Percentiles rank a stretch among this genome's conserved stretches.
phyloP scores from a whole-genome alignment of 2,329 filamentous ascomycete genomes.

The Metarhizium rileyi region DNA sequence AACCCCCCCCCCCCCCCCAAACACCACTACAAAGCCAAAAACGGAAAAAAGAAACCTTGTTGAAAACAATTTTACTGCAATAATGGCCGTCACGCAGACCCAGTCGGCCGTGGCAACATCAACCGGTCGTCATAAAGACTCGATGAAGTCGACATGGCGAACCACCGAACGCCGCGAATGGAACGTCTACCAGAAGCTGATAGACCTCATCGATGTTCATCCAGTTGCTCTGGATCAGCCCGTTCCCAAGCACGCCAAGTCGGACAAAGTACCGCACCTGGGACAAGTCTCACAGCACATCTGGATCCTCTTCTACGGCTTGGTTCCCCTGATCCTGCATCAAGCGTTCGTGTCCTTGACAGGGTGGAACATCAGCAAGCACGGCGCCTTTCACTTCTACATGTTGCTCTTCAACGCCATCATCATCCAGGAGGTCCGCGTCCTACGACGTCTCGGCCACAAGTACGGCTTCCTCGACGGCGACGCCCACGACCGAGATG shows the following conservation, averaged over 20 bases:
- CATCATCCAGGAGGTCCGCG: conserved; percentile 28
- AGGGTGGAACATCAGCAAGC: conserved; percentile 16
- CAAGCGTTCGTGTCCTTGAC: conserved; percentile 22
- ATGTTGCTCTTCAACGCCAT: conserved; percentile 27
- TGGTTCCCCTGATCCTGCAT: conserved; percentile 1
- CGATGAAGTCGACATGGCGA: conserved; percentile 32
- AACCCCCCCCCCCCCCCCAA: background rate
- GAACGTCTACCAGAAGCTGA: conserved; percentile 21
- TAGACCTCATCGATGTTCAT: conserved; percentile 21
- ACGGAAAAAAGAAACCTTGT: no score
- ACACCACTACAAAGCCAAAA: no score
- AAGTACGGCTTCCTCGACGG: conserved; percentile 32
- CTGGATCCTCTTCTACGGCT: conserved; percentile 27
- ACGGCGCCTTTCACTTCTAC: conserved; percentile 27
- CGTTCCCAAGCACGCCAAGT: conserved; percentile 29
- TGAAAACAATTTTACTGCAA: no score
- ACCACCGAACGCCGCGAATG: conserved; percentile 17
- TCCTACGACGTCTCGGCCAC: conserved; percentile 28
- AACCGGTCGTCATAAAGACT: conserved; percentile 18
- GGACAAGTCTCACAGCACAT: conserved; percentile 22
- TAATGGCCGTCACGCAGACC: background rate
- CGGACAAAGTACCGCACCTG: conserved; percentile 23
- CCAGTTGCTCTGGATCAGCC: conserved; percentile 17
- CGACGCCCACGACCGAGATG: conserved; percentile 17
- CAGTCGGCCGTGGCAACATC: background rate